Evolutionary conservation across 179 eudicot species (phyloP).

Genomic region (Silene vulgaris): DNA sequence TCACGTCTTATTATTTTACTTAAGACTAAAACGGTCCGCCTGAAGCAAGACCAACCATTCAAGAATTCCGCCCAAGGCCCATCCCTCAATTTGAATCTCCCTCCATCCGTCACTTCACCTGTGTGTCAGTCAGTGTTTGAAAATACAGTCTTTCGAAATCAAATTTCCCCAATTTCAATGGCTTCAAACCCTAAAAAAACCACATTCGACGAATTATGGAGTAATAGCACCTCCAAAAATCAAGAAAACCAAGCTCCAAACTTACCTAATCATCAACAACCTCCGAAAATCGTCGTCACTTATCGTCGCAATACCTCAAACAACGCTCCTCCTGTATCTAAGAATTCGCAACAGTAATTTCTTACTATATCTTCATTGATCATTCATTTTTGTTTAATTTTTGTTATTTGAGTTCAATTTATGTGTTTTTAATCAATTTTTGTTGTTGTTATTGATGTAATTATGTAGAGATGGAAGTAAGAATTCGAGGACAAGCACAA

Average conservation of each 20-base stretch:
- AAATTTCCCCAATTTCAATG: constrained; percentile 7
- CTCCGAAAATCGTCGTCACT: constrained; percentile 44
- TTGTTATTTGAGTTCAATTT: background rate
- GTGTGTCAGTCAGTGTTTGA: background rate
- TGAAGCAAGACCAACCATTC: too few species aligned
- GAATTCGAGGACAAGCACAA: constrained; percentile 33
- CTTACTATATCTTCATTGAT: background rate
- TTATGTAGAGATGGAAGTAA: constrained; percentile 29
- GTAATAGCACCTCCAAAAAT: constrained; percentile 42
- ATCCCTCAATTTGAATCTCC: constrained; percentile 8
- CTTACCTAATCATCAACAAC: constrained; percentile 16
- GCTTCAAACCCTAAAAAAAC: constrained; percentile 27
- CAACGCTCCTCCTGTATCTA: constrained; percentile 15
- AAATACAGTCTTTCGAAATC: background rate
- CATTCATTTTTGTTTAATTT: background rate
- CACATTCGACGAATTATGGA: constrained; percentile 40
- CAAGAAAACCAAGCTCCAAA: constrained; percentile 25
- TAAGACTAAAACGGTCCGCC: too few species aligned
- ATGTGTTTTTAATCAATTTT: background rate
- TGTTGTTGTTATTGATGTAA: constrained; percentile 3
- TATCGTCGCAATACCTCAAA: constrained; percentile 38
- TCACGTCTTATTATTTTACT: too few species aligned
- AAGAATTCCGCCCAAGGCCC: constrained; percentile 14
- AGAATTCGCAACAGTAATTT: constrained; percentile 18
- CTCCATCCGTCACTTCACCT: background rate